Conservation (phyloP, 495 filamentous ascomycete species). For the Apodospora peruviana region DNA sequence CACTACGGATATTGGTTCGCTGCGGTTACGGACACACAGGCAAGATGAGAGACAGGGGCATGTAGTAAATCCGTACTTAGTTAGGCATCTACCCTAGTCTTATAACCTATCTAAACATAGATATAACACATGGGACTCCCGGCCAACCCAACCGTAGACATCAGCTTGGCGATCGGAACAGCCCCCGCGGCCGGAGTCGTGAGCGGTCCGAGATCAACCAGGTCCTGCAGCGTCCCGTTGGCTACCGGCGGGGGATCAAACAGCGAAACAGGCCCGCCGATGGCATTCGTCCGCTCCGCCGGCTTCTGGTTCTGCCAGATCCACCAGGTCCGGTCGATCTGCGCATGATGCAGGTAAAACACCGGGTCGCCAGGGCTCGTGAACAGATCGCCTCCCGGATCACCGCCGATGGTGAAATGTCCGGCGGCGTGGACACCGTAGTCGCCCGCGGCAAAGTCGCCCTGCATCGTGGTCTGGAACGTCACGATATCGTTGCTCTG, state of each 20-base stretch:
- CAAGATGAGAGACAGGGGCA: too few relatives aligned
- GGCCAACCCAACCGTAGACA: conserved; percentile 25
- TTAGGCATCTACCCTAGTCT: too few relatives aligned
- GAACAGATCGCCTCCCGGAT: conserved; percentile 52
- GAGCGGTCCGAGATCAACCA: conserved; percentile 21
- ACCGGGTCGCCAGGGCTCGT: conserved; percentile 56
- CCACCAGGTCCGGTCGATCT: conserved; percentile 62
- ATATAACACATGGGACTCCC: conserved; percentile 27
- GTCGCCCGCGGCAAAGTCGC: conserved; percentile 39
- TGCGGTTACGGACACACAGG: too few relatives aligned
- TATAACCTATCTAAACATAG: too few relatives aligned
- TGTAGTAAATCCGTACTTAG: too few relatives aligned
- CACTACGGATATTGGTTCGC: too few relatives aligned
- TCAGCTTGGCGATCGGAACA: conserved; percentile 17
- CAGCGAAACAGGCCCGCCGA: conserved; percentile 18
- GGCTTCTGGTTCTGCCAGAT: conserved; percentile 55
- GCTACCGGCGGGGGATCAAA: conserved; percentile 15
- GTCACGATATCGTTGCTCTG: conserved; percentile 36
- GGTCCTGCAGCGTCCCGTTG: conserved; percentile 17
- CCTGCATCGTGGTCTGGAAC: conserved; percentile 49
- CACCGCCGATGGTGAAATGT: conserved; percentile 57
- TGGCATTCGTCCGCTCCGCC: conserved; percentile 11
- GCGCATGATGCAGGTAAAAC: conserved; percentile 62
- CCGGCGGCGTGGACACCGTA: conserved; percentile 61
- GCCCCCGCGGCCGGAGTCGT: conserved; percentile 16